A percentile compares a stretch with the other conserved stretches of the same genome.
phyloP scores from a whole-genome alignment of 2,329 filamentous ascomycete genomes.

The Blastomyces parvus region DNA sequence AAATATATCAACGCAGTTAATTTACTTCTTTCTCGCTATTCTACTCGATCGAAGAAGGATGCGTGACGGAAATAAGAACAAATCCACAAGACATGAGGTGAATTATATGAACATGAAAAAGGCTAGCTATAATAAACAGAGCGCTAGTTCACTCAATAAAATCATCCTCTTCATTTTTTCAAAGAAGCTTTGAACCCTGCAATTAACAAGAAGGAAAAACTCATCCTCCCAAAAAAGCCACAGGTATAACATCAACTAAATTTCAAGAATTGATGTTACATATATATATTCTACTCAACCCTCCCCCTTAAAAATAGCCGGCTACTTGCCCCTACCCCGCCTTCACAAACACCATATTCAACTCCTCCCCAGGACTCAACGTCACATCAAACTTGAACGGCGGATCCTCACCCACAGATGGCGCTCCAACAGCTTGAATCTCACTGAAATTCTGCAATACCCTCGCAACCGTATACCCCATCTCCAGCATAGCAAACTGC shows the following conservation, averaged over 20 bases:
- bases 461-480: conserved; percentile 42
- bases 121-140: no score
- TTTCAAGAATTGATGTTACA: background rate
- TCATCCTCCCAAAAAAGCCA: background rate
- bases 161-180: background rate
- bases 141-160: background rate
- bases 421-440: conserved; percentile 26
- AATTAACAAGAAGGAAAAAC: background rate
- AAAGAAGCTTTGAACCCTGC: no score
- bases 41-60: no score
- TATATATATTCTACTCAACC: background rate
- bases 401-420: conserved; percentile 28
- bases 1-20: no score
- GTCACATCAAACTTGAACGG: conserved; percentile 32
- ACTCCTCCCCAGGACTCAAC: conserved; percentile 28
- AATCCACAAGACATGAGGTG: no score
- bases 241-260: background rate
- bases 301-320: background rate
- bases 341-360: conserved; percentile 34
- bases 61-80: no score
- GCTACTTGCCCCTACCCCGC: conserved; percentile 17
- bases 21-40: no score
- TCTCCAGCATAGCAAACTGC: conserved; percentile 51
- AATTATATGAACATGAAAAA: no score
- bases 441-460: conserved; percentile 36